phyloP scores from a whole-genome alignment of 176 grass and related monocot species.

The barley (Hordeum vulgare) region MorexV3_pseudomolecules_assembly NC_058518.1:505298053-505298552 shows the following conservation, averaged over 20 bases:
- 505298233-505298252: neutral
- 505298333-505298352: neutral
- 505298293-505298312: slow-evolving; percentile 11
- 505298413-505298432: slow-evolving; percentile 18
- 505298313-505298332: neutral
- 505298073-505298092: neutral
- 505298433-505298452: neutral
- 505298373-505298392: neutral
- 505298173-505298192: slow-evolving; percentile 1
- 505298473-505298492: neutral
- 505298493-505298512: neutral
- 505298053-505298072: slow-evolving; percentile 20
- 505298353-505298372: neutral
- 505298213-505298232: neutral
- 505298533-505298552: neutral
- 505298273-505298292: neutral
- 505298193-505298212: neutral
- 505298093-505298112: neutral
- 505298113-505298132: neutral
- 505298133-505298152: neutral
- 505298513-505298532: accelerated
- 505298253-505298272: neutral
- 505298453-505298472: neutral
- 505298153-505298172: neutral
- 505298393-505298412: slow-evolving; percentile 38